A percentile compares a stretch with the other conserved stretches of the same genome.
phyloP scores from a whole-genome alignment of 306 rosid species.

The Corylus heterophylla region DNA sequence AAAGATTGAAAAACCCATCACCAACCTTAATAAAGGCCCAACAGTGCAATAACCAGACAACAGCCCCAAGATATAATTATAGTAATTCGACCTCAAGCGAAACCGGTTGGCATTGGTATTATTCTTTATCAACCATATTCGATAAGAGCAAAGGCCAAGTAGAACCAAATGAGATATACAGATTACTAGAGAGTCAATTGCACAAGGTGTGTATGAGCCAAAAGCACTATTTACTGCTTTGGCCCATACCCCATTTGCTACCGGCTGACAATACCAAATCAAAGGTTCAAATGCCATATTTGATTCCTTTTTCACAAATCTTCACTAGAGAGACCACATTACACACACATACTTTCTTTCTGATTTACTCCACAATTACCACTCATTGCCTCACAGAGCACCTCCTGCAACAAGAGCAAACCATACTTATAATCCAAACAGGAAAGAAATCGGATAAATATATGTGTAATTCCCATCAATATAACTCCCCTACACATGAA shows the following conservation, averaged over 20 bases:
- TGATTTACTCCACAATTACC: not conserved
- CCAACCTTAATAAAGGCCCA: slow-evolving; percentile 63
- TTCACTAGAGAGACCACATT: slow-evolving; percentile 6
- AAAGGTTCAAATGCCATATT: slow-evolving; percentile 61
- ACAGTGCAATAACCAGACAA: slow-evolving; percentile 60
- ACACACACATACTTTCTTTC: not conserved
- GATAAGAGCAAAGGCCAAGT: slow-evolving; percentile 53
- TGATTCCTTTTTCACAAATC: slow-evolving; percentile 11
- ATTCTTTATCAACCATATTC: slow-evolving; percentile 55
- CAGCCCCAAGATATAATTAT: slow-evolving; percentile 50
- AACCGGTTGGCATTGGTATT: slow-evolving; percentile 55
- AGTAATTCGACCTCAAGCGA: slow-evolving; percentile 59
- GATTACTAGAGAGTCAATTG: slow-evolving; percentile 63
- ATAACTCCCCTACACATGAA: not conserved
- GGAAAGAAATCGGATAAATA: not conserved
- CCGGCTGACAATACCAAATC: slow-evolving; percentile 79
- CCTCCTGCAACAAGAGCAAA: slow-evolving; percentile 17
- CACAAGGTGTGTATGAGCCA: slow-evolving; percentile 87
- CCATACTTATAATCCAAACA: not conserved
- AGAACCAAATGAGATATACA: slow-evolving; percentile 72
- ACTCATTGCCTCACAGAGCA: not conserved
- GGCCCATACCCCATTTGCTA: slow-evolving; percentile 56
- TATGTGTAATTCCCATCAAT: not conserved
- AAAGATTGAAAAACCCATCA: slow-evolving; percentile 52
- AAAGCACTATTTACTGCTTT: slow-evolving; percentile 59